A percentile compares a stretch with the other conserved stretches of the same genome.
Conservation (phyloP, 305 asterid genomes). For the Fraxinus platypoda region DNA sequence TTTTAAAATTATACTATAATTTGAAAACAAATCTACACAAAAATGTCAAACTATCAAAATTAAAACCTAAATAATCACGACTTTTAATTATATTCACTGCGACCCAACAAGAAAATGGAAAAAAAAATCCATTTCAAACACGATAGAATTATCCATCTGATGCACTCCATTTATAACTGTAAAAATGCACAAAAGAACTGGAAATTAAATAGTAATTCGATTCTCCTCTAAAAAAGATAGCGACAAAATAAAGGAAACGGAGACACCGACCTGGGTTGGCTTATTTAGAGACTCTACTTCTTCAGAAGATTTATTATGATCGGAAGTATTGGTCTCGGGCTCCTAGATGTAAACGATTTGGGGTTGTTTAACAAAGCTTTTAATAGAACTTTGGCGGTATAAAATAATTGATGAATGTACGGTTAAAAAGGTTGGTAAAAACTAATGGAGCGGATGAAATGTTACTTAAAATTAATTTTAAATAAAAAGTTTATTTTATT, state of each 20-base stretch:
- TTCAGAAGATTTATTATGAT: constrained; percentile 32
- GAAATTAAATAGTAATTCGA: neutral
- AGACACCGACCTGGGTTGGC: constrained; percentile 34
- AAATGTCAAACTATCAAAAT: neutral
- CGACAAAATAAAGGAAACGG: neutral
- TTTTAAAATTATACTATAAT: neutral
- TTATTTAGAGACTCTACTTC: constrained; percentile 23
- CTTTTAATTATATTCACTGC: neutral
- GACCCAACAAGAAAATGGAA: neutral
- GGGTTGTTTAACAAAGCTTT: neutral
- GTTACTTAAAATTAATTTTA: neutral
- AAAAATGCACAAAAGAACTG: constrained; percentile 2
- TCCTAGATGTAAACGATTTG: constrained; percentile 18
- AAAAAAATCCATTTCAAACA: constrained; percentile 13
- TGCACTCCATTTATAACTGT: neutral
- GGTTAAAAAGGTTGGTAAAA: neutral
- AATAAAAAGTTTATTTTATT: too few species aligned
- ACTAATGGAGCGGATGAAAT: neutral
- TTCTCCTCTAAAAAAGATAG: neutral
- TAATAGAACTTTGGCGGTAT: neutral
- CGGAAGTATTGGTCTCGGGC: constrained; percentile 20
- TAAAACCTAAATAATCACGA: neutral
- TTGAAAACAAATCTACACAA: neutral
- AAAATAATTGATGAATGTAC: neutral
- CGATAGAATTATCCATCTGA: constrained; percentile 10